phyloP scores from a whole-genome alignment of 2,329 filamentous ascomycete genomes.

The Huntiella savannae region DNA sequence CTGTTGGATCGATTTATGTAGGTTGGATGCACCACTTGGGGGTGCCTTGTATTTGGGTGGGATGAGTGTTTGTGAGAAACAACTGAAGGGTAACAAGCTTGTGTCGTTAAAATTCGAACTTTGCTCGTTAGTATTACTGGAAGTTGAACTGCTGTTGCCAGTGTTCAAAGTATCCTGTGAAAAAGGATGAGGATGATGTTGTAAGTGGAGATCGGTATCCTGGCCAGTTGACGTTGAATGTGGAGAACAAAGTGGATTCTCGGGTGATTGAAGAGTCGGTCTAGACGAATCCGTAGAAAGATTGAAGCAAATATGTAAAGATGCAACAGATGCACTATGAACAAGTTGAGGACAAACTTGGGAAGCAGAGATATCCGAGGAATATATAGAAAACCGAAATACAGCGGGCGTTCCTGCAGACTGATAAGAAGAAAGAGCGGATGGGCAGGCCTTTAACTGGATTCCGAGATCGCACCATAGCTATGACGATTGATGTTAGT shows the following conservation, averaged over 20 bases:
- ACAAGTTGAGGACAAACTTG: constrained; percentile 6
- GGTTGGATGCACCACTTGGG: neutral
- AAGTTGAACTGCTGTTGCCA: neutral
- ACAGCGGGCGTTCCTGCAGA: neutral
- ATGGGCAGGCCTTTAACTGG: constrained; percentile 6
- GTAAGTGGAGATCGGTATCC: neutral
- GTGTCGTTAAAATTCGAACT: too few species aligned
- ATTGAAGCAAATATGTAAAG: constrained; percentile 2
- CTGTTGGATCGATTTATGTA: neutral
- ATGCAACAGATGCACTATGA: constrained; percentile 5
- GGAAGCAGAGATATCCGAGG: constrained; percentile 10
- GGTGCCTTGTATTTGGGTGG: neutral
- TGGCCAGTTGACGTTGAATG: neutral
- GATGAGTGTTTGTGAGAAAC: constrained; percentile 9
- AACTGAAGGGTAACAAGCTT: constrained; percentile 5
- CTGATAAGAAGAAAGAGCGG: neutral
- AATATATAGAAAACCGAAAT: constrained; percentile 10
- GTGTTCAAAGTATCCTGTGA: neutral
- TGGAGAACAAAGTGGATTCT: constrained; percentile 2
- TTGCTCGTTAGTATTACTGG: neutral
- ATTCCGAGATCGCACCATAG: constrained; percentile 10
- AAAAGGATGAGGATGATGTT: neutral
- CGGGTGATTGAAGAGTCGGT: neutral
- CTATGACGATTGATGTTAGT: constrained; percentile 10
- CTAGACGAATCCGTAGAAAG: neutral